Percentiles rank a stretch among this genome's conserved stretches.
phyloP scores from a whole-genome alignment of 2,329 filamentous ascomycete genomes.

The Hymenotorrendiella dingleyae region DNA sequence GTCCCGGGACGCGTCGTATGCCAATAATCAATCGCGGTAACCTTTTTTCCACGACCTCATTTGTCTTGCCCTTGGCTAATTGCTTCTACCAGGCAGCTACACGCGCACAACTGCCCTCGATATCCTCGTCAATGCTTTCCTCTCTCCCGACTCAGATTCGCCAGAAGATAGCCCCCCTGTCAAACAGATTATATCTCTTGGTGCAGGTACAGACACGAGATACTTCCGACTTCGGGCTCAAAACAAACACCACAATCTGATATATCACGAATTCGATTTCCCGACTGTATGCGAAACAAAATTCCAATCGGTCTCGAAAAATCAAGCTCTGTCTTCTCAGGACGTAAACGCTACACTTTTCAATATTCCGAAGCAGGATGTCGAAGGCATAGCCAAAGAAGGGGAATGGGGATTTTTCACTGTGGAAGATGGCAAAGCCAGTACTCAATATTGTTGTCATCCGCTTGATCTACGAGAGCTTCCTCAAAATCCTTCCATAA shows the following conservation, averaged over 20 bases:
- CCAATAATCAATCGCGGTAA: conserved; percentile 92
- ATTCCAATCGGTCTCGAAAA: conserved; percentile 14
- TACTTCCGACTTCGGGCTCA: conserved; percentile 60
- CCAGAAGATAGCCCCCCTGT: conserved; percentile 17
- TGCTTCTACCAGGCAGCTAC: conserved; percentile 66
- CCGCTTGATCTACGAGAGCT: conserved; percentile 32
- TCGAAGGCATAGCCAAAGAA: conserved; percentile 9
- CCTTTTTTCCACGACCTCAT: conserved; percentile 15
- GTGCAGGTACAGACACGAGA: conserved; percentile 89
- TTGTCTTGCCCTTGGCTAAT: not conserved
- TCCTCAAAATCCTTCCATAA: conserved; percentile 9
- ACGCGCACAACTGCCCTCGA: conserved; percentile 82
- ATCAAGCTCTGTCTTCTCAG: conserved; percentile 8
- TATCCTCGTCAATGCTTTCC: conserved; percentile 65
- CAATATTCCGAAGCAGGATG: conserved; percentile 36
- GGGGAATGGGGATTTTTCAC: conserved; percentile 26
- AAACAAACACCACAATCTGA: conserved; percentile 36
- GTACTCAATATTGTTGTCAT: conserved; percentile 42
- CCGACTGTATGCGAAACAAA: conserved; percentile 62
- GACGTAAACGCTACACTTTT: conserved; percentile 11
- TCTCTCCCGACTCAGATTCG: conserved; percentile 35
- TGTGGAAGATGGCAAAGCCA: conserved; percentile 8
- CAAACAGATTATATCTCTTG: conserved; percentile 84
- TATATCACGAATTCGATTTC: conserved; percentile 95
- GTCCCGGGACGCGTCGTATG: conserved; percentile 56